A percentile compares a stretch with the other conserved stretches of the same genome.
Evolutionary conservation across 192 early-diverging fungal genomes (phyloP).

Genomic region (Rhizophagus prolifer): DNA sequence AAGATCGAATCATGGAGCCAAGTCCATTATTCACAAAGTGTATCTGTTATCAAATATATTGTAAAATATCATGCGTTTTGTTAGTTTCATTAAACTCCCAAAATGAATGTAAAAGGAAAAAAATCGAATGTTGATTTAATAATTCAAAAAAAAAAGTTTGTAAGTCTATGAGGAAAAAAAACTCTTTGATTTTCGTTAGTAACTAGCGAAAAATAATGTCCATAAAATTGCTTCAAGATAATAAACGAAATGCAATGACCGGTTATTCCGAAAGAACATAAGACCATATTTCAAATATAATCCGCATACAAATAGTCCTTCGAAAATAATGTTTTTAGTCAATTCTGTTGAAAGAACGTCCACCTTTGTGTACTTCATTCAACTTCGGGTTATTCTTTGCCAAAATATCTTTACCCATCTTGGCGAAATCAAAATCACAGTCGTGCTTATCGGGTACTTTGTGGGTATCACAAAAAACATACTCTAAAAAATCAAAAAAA

Average conservation of each 20-base stretch:
- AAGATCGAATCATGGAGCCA: background rate
- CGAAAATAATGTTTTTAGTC: slow-evolving; percentile 16
- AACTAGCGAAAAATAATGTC: background rate
- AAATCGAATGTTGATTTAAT: background rate
- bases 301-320: background rate
- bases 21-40: background rate
- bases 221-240: background rate
- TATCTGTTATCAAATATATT: background rate
- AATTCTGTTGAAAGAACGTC: slow-evolving; percentile 73
- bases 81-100: background rate
- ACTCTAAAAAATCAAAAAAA: slow-evolving; percentile 39
- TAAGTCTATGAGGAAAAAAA: background rate
- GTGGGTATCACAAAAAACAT: slow-evolving; percentile 75
- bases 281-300: background rate
- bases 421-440: slow-evolving; percentile 78
- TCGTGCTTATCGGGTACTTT: slow-evolving; percentile 70
- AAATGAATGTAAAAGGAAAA: background rate
- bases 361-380: slow-evolving; percentile 72
- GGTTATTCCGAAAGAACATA: background rate
- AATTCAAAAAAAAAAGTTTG: background rate
- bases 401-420: slow-evolving; percentile 65
- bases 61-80: background rate
- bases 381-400: slow-evolving; percentile 75
- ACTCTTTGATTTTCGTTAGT: background rate
- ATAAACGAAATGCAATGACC: background rate